Percentiles rank a stretch among this genome's conserved stretches.
These are phyloP conservation scores for Penicillium lividum DNA, from an alignment of 495 filamentous ascomycete species.

Conservation along the genomic window DNA sequence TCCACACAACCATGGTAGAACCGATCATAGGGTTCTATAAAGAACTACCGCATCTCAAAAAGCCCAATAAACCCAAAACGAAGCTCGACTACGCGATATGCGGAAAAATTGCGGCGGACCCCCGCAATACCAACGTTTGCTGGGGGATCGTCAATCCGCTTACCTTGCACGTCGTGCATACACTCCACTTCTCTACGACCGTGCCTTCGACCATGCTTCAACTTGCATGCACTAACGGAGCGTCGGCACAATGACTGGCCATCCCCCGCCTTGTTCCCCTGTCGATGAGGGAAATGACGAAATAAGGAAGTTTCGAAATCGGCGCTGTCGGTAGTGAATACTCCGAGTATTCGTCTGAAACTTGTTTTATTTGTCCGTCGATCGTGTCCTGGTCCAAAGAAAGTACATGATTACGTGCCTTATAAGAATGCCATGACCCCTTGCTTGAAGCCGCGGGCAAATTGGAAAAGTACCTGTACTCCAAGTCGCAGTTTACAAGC, in stretches of 20 bases:
- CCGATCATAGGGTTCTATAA: neutral
- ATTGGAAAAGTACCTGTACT: neutral
- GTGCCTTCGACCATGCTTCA: conserved; percentile 3
- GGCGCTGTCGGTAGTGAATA: conserved; percentile 5
- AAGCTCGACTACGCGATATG: conserved; percentile 22
- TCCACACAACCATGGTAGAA: neutral
- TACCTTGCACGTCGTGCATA: conserved; percentile 8
- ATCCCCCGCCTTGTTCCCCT: conserved; percentile 19
- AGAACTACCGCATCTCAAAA: neutral
- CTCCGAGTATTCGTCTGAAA: neutral
- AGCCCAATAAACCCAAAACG: neutral
- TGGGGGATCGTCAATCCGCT: conserved; percentile 25
- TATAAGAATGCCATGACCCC: conserved; percentile 25
- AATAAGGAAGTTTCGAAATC: conserved; percentile 1
- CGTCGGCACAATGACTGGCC: neutral
- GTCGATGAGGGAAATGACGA: conserved; percentile 13
- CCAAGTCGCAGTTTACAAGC: no score
- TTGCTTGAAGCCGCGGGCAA: conserved; percentile 5
- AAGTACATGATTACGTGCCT: neutral
- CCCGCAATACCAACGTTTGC: conserved; percentile 10
- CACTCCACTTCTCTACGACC: conserved; percentile 15
- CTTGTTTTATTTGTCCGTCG: conserved; percentile 13
- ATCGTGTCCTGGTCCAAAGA: conserved; percentile 6
- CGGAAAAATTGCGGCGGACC: conserved; percentile 33
- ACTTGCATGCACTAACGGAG: conserved; percentile 19